Evolutionary conservation across 2,329 filamentous ascomycete species (phyloP).

Genomic region (Beauveria pseudobassiana): DNA sequence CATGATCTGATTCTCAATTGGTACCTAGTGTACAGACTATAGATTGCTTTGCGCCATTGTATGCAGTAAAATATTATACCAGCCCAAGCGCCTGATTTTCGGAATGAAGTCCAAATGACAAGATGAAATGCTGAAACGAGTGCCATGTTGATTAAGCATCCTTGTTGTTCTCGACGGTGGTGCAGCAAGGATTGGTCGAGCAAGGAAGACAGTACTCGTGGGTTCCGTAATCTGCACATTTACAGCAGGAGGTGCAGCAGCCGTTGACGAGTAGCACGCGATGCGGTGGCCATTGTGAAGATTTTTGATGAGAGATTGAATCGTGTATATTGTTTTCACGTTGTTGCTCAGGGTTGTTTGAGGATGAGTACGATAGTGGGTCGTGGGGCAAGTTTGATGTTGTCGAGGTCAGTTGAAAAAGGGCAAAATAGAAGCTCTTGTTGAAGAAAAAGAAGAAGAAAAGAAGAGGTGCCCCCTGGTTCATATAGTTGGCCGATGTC

Average conservation of each 20-base stretch:
- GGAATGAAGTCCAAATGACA: neutral
- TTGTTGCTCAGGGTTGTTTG: no score
- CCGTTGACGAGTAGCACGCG: slow-evolving; percentile 6
- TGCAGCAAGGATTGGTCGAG: slow-evolving; percentile 19
- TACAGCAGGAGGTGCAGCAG: slow-evolving; percentile 27
- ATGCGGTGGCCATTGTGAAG: slow-evolving; percentile 10
- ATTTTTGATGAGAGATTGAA: neutral
- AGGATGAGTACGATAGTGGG: no score
- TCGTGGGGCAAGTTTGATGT: no score
- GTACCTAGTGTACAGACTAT: slow-evolving; percentile 8
- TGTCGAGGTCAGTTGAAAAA: no score
- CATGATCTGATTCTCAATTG: slow-evolving; percentile 7
- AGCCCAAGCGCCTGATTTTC: slow-evolving; percentile 4
- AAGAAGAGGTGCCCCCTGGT: neutral
- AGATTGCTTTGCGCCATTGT: slow-evolving; percentile 8
- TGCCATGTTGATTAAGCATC: neutral
- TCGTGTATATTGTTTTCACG: neutral
- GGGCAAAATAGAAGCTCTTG: no score
- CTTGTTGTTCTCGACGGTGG: neutral
- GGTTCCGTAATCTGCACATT: slow-evolving; percentile 22
- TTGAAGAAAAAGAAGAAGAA: no score
- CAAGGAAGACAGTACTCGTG: slow-evolving; percentile 26
- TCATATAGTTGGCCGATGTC: slow-evolving; percentile 3
- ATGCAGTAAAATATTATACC: neutral
- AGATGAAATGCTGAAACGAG: slow-evolving; percentile 4